Evolutionary conservation across 345 rosid species (phyloP).

Genomic region (Ricinus communis): DNA sequence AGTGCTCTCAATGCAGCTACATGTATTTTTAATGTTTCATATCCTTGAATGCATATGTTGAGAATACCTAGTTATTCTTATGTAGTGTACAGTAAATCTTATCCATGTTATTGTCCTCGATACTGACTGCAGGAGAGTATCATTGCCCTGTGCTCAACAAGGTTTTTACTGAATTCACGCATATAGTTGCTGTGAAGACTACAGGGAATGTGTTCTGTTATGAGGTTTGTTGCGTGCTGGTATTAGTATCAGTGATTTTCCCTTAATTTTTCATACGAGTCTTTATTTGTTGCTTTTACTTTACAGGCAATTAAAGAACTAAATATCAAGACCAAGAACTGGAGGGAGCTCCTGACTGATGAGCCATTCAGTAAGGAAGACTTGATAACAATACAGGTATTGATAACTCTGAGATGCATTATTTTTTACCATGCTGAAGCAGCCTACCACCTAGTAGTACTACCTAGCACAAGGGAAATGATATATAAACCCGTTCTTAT

Average conservation of each 20-base stretch:
- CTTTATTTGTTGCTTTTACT: not conserved
- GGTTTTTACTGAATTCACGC: conserved; percentile 89
- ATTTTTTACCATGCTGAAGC: conserved; percentile 14
- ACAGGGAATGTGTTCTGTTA: conserved; percentile 88
- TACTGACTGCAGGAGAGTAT: conserved; percentile 60
- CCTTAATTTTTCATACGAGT: conserved; percentile 13
- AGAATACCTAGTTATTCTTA: not conserved
- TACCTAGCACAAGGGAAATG: not conserved
- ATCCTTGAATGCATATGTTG: not conserved
- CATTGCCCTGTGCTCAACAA: conserved; percentile 91
- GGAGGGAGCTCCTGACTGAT: conserved; percentile 89
- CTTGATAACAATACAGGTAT: conserved; percentile 80
- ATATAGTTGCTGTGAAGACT: conserved; percentile 87
- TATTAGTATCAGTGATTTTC: conserved; percentile 10
- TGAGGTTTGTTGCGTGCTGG: conserved; percentile 49
- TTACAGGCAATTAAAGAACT: conserved; percentile 83
- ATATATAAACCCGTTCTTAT: conserved; percentile 1
- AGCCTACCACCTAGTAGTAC: conserved; percentile 11
- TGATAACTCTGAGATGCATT: conserved; percentile 5
- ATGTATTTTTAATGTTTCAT: not conserved
- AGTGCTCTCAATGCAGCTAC: not conserved
- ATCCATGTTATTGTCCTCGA: conserved; percentile 7
- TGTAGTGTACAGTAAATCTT: conserved; percentile 8
- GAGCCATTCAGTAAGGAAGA: conserved; percentile 79
- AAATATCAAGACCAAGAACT: conserved; percentile 87